Evolutionary conservation across 164 flowering plant genomes (phyloP), one percentile per base, ranked within the genome.

Genomic region (Buxus sempervirens): DNA sequence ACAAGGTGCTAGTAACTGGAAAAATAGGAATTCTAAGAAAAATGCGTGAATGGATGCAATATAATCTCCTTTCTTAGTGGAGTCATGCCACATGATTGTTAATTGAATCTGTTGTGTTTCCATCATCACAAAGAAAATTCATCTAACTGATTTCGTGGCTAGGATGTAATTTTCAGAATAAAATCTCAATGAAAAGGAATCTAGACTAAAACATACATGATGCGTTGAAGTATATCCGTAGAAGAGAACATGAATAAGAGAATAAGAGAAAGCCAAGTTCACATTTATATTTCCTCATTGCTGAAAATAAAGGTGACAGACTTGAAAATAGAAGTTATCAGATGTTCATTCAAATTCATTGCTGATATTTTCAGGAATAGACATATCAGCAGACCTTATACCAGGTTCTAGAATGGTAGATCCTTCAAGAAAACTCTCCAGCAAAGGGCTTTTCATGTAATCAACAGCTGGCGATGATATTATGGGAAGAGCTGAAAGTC

Each of bases 401-500:
- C 71, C 82, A 76, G 36, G 63, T 59, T 75, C 84, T 57, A 66
- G 59, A n/a, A 56, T 38, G 13, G 77, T 60, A 67, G 80, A 68
- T 63, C 81, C 73, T 74, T 72, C 72, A 55, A 96, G 81, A 72
- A 96, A 89, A 36, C 71, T 61, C 26, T 88, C 91, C 58, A 96
- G 75, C 75, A 80, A 83, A 68, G 90, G 86, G 78, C 82, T 81
- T 73, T 73, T 80, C 95, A 96, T 78, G 64, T 62, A 70, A 67
- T 85, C 82, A 75, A 86, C 72, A 56, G 87, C 82, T 23, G 91
- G 77, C 60, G 86, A 75, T 62, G 90, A 88, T 72, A 93, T 77
- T 32, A 81, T 25, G 9, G 99, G 99, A 66, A 96, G 91, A 66
- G 93, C 88, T 54, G 78, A 76, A 72, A 96, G 87, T 75, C 78